A percentile compares a stretch with the other conserved stretches of the same genome.
These are phyloP conservation scores for Melampsora larici-populina DNA, from an alignment of 1,284 basidiomycete species.

Conservation along the genomic window DNA sequence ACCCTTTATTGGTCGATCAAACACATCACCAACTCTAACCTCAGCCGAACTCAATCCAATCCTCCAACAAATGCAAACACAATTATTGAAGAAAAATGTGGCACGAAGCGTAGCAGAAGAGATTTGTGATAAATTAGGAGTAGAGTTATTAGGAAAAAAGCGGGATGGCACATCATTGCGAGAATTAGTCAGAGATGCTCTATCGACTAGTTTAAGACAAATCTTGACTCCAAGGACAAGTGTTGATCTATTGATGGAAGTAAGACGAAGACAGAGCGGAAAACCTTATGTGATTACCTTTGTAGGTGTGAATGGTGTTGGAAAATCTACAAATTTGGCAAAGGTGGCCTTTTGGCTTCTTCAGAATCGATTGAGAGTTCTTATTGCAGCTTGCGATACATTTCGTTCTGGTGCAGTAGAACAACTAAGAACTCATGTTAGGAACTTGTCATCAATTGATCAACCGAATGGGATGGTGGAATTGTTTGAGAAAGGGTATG, in stretches of 20 bases:
- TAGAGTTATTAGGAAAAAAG: constrained; percentile 83
- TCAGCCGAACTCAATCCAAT: constrained; percentile 81
- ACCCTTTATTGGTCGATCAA: constrained; percentile 57
- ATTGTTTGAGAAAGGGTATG: constrained; percentile 93
- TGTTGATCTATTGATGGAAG: constrained; percentile 80
- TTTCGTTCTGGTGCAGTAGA: constrained; percentile 98
- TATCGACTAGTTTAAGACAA: constrained; percentile 82
- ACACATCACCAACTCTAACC: constrained; percentile 61
- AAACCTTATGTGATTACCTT: constrained; percentile 89
- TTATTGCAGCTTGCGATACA: constrained; percentile 98
- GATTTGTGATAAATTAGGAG: constrained; percentile 87
- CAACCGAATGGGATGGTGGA: constrained; percentile 62
- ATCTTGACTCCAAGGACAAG: constrained; percentile 95
- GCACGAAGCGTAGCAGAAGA: constrained; percentile 92
- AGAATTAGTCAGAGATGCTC: constrained; percentile 74
- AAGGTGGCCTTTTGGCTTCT: constrained; percentile 99
- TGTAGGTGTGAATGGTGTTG: constrained; percentile 99
- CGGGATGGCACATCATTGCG: constrained; percentile 74
- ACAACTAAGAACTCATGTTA: constrained; percentile 91
- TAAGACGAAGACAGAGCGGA: constrained; percentile 60
- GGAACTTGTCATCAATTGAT: constrained; percentile 85
- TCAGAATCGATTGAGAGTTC: constrained; percentile 85
- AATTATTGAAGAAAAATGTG: constrained; percentile 98
- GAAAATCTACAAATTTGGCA: constrained; percentile 95
- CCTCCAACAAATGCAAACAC: constrained; percentile 88